Base-by-base conservation (phyloP, 371 early-diverging fungal genomes). In the Circinella umbellata region DNA sequence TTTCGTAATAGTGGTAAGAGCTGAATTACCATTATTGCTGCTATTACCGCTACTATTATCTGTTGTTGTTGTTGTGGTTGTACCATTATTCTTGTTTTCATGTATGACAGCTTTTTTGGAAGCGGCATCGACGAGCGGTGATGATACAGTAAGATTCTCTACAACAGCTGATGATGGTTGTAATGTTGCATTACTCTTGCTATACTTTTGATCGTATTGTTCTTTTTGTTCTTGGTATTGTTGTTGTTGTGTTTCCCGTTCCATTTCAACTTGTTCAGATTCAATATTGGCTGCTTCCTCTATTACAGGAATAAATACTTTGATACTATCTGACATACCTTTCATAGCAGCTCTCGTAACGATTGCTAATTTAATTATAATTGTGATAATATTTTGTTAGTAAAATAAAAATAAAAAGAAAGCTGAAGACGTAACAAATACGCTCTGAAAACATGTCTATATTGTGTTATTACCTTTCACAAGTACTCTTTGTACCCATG, bases 401-500 rank as follows among this genome's bases (percentile, higher is more conserved):
- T 47, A 47, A 47, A n/a, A n/a, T n/a, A n/a, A 47, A 11, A 15
- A 47, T 1, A 27, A 27, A 27, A 27, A 27, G 27, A 27, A 2
- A 27, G 27, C 27, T 27, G 0, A 2, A 27, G 27, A 27, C 27
- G 27, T 27, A 27, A 27, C 27, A 27, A 27, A 0, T 1, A 27
- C 2, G 27, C 27, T 2, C 27, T 27, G 27, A 27, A 1, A 11
- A 42, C 42, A 42, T 42, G 42, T 42, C 11, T 42, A 9, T 42
- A 27, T 27, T 27, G 27, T 27, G 27, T 42, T 38, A 17, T 63
- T 76, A 69, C 85, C 82, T 72, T 86, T 87, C 35, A 86, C 86
- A 64, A 89, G 64, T 4, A 86, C 78, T 59, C 76, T 87, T 71
- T 89, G 88, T 53, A 85, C 71, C 76, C 83, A 89, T 34, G 84